Percentiles rank a stretch among this genome's conserved stretches.
Evolutionary conservation across 352 stramenopile species (phyloP).

Genomic region (Sclerospora graminicola): DNA sequence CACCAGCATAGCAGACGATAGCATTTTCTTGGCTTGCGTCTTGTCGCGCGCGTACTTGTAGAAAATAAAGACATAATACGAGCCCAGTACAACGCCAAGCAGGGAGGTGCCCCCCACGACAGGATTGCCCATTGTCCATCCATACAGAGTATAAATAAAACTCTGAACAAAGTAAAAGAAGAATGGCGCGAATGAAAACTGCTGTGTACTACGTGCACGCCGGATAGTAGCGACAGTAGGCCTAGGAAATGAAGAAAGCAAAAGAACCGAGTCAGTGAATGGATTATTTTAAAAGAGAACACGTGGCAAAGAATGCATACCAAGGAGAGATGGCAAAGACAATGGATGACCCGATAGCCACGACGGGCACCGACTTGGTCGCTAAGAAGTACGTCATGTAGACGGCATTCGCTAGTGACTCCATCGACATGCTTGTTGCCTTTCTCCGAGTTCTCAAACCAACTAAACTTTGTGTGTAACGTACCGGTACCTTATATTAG

Average conservation of each 20-base stretch:
- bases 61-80: slow-evolving; percentile 64
- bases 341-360: slow-evolving; percentile 48
- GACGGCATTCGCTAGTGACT: slow-evolving; percentile 47
- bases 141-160: slow-evolving; percentile 77
- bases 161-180: slow-evolving; percentile 82
- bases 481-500: no score
- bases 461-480: no score
- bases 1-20: slow-evolving; percentile 34
- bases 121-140: slow-evolving; percentile 43
- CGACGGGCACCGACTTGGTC: slow-evolving; percentile 44
- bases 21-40: slow-evolving; percentile 28
- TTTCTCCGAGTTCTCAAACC: no score
- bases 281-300: no score
- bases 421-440: slow-evolving; percentile 34
- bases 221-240: slow-evolving; percentile 54
- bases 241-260: slow-evolving; percentile 14
- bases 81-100: slow-evolving; percentile 42
- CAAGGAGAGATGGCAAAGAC: slow-evolving; percentile 62
- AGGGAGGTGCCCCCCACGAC: slow-evolving; percentile 50
- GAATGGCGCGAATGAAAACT: slow-evolving; percentile 73
- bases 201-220: slow-evolving; percentile 51
- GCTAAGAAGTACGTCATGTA: slow-evolving; percentile 70
- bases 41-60: slow-evolving; percentile 45
- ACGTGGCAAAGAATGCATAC: slow-evolving; percentile 16
- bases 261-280: no score